Evolutionary conservation across 768 basidiomycete genomes (phyloP).

Genomic region (Hypholoma fasciculare): DNA sequence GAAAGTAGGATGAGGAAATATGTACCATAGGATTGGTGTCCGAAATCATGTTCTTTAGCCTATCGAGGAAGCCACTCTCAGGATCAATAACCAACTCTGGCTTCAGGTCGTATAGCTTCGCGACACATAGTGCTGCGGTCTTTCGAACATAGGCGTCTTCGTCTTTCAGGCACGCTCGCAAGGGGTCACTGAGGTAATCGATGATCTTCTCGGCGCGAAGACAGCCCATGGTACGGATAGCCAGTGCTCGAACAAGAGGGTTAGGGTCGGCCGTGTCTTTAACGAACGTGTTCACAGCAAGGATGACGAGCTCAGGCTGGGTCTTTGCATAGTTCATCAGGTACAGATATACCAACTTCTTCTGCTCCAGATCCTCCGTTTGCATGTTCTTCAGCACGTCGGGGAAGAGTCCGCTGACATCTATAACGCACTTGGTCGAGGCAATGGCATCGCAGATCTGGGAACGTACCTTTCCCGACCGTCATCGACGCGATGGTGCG

Average conservation of each 20-base stretch:
- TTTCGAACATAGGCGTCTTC: constrained; percentile 99
- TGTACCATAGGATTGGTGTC: constrained; percentile 96
- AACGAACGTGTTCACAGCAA: constrained; percentile 99
- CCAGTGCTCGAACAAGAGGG: constrained; percentile 92
- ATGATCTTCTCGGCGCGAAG: constrained; percentile 98
- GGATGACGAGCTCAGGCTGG: constrained; percentile 97
- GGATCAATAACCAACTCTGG: constrained; percentile 82
- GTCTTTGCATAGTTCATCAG: constrained; percentile 99
- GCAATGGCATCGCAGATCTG: neutral
- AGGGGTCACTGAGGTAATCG: constrained; percentile 95
- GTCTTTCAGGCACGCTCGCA: constrained; percentile 89
- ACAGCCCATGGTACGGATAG: constrained; percentile 98
- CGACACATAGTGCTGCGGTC: constrained; percentile 95
- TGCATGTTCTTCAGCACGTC: constrained; percentile 99
- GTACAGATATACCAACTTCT: constrained; percentile 99
- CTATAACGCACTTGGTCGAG: constrained; percentile 31
- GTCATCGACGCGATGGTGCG: constrained; percentile 98
- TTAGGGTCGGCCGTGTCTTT: constrained; percentile 97
- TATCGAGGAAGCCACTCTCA: constrained; percentile 88
- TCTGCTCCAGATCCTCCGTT: constrained; percentile 98
- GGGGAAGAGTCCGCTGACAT: constrained; percentile 93
- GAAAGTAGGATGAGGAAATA: constrained; percentile 1
- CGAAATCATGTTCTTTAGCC: constrained; percentile 88
- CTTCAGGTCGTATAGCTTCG: constrained; percentile 96
- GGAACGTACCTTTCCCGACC: constrained; percentile 86